These are phyloP conservation scores for Penicillium sp. DNA, from an alignment of 2,329 filamentous ascomycete genomes.

Conservation along the genomic window DNA sequence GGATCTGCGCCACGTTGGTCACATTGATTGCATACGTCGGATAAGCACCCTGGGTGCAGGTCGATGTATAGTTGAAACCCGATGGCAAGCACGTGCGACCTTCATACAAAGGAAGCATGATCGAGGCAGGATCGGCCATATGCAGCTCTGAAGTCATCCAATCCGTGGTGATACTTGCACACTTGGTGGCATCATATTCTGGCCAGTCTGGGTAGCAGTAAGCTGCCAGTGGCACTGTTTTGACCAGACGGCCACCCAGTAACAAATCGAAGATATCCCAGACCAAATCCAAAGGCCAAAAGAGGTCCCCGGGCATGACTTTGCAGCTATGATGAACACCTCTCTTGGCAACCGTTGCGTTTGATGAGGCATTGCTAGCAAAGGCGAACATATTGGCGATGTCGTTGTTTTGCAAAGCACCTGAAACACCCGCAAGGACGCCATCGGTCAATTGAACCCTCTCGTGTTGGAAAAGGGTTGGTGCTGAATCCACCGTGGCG, in stretches of 20 bases:
- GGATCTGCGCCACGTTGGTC: conserved; percentile 31
- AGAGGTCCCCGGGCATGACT: conserved; percentile 21
- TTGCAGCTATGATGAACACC: conserved; percentile 46
- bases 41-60: conserved; percentile 30
- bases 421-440: conserved; percentile 35
- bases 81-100: conserved; percentile 23
- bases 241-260: conserved; percentile 35
- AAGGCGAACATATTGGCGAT: conserved; percentile 40
- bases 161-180: conserved; percentile 25
- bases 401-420: conserved; percentile 26
- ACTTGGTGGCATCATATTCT: conserved; percentile 34
- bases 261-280: conserved; percentile 40
- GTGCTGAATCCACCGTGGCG: background rate
- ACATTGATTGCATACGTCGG: conserved; percentile 36
- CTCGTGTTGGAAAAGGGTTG: conserved; percentile 20
- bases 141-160: conserved; percentile 30
- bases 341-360: conserved; percentile 6
- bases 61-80: conserved; percentile 11
- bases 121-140: conserved; percentile 18
- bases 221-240: conserved; percentile 36
- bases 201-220: conserved; percentile 37
- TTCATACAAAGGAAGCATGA: conserved; percentile 24
- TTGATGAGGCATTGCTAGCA: conserved; percentile 12
- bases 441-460: conserved; percentile 39
- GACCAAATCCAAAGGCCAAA: conserved; percentile 19